These are phyloP conservation scores for Xylariaceae sp. DNA, from an alignment of 2,329 filamentous ascomycete species.

Conservation along the genomic window DNA sequence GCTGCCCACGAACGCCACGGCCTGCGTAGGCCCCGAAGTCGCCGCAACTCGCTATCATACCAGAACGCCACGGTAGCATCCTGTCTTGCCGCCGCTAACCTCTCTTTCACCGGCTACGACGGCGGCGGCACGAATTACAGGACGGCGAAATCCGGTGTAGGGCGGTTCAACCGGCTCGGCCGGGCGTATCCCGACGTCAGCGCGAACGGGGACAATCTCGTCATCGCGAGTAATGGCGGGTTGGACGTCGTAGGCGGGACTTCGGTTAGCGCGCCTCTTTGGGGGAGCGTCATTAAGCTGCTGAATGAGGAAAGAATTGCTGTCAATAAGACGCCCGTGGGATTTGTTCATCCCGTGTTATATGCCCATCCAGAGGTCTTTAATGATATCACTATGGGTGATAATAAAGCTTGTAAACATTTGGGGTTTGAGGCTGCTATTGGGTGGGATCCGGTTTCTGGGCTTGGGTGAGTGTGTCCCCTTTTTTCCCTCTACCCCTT, in stretches of 20 bases:
- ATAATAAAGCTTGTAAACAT: conserved; percentile 35
- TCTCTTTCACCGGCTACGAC: conserved; percentile 28
- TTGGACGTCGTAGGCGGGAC: conserved; percentile 44
- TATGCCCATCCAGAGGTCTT: conserved; percentile 41
- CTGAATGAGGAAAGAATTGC: conserved; percentile 48
- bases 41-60: conserved; percentile 9
- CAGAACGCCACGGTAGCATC: conserved; percentile 5
- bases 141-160: conserved; percentile 31
- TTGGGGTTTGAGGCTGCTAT: conserved; percentile 40
- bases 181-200: conserved; percentile 48
- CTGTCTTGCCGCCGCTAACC: conserved; percentile 16
- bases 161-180: conserved; percentile 39
- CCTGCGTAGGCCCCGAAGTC: conserved; percentile 8
- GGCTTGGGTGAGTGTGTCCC: conserved; percentile 27
- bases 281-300: conserved; percentile 44
- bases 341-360: conserved; percentile 49
- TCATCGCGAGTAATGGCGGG: conserved; percentile 32
- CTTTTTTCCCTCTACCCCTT: not conserved
- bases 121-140: conserved; percentile 34
- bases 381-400: conserved; percentile 37
- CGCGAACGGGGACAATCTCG: conserved; percentile 38
- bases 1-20: conserved; percentile 16
- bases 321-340: conserved; percentile 43
- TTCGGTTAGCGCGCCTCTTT: conserved; percentile 46
- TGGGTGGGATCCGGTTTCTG: conserved; percentile 39